Evolutionary conservation across 2,329 filamentous ascomycete species (phyloP), one percentile per base, ranked within the genome.

Genomic region (Teratosphaeria zuluensis): DNA sequence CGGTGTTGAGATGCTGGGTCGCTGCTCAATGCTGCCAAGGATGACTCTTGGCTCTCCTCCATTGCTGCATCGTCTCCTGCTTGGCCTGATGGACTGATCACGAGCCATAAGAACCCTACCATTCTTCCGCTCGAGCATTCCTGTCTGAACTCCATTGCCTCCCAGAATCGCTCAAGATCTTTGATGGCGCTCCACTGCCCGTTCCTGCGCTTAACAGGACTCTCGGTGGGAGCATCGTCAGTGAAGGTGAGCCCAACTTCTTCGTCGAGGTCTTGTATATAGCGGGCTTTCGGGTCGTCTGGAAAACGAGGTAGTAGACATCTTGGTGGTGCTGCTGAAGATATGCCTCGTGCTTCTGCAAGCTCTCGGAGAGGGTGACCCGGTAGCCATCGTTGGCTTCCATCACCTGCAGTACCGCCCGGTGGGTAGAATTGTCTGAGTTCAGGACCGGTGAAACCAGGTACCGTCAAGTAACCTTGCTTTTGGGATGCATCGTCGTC

Each of bases 91-190:
- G 90, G 87, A 64, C 79, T 81, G 53, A 96, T 88, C 0, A 96
- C 86, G 30, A 96, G 77, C 92, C 95, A 99, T 30, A 97, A 80
- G 65, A 99, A 99, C 0, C 95, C 95, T 0, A 96, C 95, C 69
- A 96, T 80, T 19, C 92, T 82, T 0, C 94, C 95, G 35, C 91
- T 90, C 0, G 92, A 96, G 69, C 94, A 99, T 70, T 99, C 94
- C 71, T 97, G 94, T 58, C 94, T 81, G 70, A 89, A 97, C 0
- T 92, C 87, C 92, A 99, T 97, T 81, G 95, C 88, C 62, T 99
- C 94, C 94, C 94, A 99, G 69, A 99, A 99, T 65, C 92, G 86
- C n/a, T 92, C 89, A 48, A 99, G 76, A 0, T 85, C 88, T 70
- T 82, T 86, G 28, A 96, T 85, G 60, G 88, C 91, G 70, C 85